phyloP scores from a whole-genome alignment of 2,329 filamentous ascomycete species.

The Fusarium palustre region DNA sequence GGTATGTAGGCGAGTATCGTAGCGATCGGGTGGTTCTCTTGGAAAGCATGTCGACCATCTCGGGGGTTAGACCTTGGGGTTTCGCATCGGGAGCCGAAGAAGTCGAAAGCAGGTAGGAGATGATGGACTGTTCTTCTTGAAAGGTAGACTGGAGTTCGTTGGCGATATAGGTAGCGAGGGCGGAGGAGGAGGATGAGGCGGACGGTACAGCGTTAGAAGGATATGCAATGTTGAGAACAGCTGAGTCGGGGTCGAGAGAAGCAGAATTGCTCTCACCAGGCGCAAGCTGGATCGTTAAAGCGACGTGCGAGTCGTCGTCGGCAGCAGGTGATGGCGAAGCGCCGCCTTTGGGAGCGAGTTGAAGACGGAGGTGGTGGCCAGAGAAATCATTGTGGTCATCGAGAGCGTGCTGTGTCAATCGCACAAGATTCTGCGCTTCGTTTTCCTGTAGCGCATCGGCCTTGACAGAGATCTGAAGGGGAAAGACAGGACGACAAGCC shows the following conservation, averaged over 20 bases:
- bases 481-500: conserved; percentile 90
- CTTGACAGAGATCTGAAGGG: conserved; percentile 83
- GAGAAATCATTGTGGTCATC: conserved; percentile 90
- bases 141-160: conserved; percentile 82
- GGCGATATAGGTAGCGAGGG: conserved; percentile 81
- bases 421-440: conserved; percentile 79
- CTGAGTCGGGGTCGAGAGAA: conserved; percentile 74
- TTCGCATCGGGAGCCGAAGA: conserved; percentile 60
- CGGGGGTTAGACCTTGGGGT: conserved; percentile 60
- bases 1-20: conserved; percentile 93
- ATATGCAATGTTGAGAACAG: conserved; percentile 83
- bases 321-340: conserved; percentile 37
- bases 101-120: conserved; percentile 77
- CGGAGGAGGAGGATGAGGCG: conserved; percentile 75
- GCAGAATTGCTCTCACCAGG: conserved; percentile 72
- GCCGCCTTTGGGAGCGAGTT: conserved; percentile 49
- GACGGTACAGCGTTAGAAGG: conserved; percentile 75
- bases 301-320: conserved; percentile 62
- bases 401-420: conserved; percentile 84
- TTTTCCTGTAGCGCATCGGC: conserved; percentile 72
- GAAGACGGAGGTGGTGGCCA: conserved; percentile 78
- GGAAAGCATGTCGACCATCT: conserved; percentile 66
- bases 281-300: conserved; percentile 77
- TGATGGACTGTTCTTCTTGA: conserved; percentile 87
- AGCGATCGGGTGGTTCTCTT: conserved; percentile 85